These are phyloP conservation scores for Metarhizium guizhouense DNA, from an alignment of 2,329 filamentous ascomycete species.

Conservation along the genomic window DNA sequence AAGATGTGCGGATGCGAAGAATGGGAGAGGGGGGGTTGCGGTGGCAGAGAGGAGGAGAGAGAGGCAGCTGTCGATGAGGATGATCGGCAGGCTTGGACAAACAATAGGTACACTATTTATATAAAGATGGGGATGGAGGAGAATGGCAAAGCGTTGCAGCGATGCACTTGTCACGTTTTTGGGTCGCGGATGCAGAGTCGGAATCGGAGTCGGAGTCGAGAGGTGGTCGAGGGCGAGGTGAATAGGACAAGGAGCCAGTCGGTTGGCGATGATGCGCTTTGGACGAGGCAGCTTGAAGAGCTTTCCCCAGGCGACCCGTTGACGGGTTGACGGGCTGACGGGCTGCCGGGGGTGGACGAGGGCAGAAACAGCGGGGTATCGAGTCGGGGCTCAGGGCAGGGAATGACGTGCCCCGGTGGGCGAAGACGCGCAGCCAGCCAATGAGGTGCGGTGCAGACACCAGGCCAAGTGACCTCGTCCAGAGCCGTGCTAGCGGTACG, in stretches of 20 bases:
- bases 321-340: no score
- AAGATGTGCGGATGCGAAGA: not conserved
- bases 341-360: not conserved
- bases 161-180: not conserved
- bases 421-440: not conserved
- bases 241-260: not conserved
- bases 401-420: not conserved
- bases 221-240: not conserved
- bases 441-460: not conserved
- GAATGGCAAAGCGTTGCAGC: not conserved
- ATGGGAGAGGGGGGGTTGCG: no score
- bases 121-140: not conserved
- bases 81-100: not conserved
- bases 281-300: not conserved
- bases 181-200: not conserved
- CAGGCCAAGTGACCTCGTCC: not conserved
- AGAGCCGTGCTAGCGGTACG: not conserved
- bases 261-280: not conserved
- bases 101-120: not conserved
- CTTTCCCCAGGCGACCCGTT: not conserved
- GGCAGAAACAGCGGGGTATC: not conserved
- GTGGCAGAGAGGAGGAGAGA: not conserved
- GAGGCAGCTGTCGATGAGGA: constrained; percentile 1
- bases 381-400: not conserved
- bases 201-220: not conserved